Base-by-base conservation (phyloP, 192 early-diverging fungal genomes). In the Thamnidium elegans region DNA sequence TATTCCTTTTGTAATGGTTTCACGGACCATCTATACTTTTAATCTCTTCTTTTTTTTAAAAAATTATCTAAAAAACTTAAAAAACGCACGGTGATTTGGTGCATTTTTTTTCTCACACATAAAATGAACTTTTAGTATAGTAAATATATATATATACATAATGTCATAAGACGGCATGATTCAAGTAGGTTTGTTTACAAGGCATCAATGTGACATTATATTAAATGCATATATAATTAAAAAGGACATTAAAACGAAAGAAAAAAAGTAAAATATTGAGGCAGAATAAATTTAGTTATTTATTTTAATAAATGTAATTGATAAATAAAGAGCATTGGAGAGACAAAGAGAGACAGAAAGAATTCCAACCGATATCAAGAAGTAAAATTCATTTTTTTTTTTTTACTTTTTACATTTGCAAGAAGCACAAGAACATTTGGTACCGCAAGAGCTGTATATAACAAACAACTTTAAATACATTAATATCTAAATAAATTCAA, bases 341-440 rank as follows among this genome's bases (percentile, higher is more conserved):
- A 15, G 44, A 45, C 10, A 13, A 45, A 45, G 1, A 45, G 44
- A 45, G 44, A 13, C 14, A 13, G 44, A 26, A 3, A 26, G 44
- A 45, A 13, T 45, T 4, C 44, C 10, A 15, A 13, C 44, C 44
- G 14, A 13, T 13, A 15, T 45, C 44, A 13, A 13, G 44, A 45
- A 45, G 44, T 13, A 13, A 13, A 15, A 19, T 48, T n/a, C 1
- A n/a, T 15, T 39, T 39, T 6, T 39, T 36, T 36, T 39, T 39
- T 48, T 43, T 58, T 39, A 58, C 34, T 58, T 43, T 19, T 58
- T 58, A 36, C 56, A 58, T 10, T 32, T 39, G 14, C 56, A 58
- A 20, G 34, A 42, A n/a, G 56, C 34, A 20, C 56, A 58, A 20
- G 32, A 10, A 23, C 56, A 58, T 8, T 7, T 19, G 20, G 36